A percentile compares a stretch with the other conserved stretches of the same genome.
These are phyloP conservation scores for Ophiostoma fasciatum DNA, from an alignment of 2,329 filamentous ascomycete genomes.

Conservation along the genomic window DNA sequence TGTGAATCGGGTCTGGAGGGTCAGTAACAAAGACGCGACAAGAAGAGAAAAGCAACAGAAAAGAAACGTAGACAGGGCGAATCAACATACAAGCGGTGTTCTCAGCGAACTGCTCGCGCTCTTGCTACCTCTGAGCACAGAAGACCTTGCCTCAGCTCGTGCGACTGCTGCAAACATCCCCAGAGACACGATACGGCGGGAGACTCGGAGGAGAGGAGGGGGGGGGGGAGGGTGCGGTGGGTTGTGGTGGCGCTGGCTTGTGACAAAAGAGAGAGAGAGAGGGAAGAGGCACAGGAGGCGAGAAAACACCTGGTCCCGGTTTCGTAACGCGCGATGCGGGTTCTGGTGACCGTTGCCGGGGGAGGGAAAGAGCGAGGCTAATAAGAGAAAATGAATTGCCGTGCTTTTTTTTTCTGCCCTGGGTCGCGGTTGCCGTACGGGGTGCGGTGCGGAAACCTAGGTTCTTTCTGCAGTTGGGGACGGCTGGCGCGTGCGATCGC, in stretches of 20 bases:
- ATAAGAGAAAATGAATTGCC: slow-evolving; percentile 2
- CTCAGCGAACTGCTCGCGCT: slow-evolving; percentile 8
- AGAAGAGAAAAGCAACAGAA: not conserved
- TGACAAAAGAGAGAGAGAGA: not conserved
- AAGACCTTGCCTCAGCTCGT: slow-evolving; percentile 22
- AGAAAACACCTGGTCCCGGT: no score
- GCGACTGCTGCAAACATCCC: slow-evolving; percentile 23
- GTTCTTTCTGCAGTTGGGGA: no score
- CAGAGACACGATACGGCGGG: no score
- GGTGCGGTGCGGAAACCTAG: no score
- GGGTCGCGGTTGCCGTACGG: no score
- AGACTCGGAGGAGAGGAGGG: not conserved
- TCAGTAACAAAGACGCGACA: slow-evolving; percentile 2
- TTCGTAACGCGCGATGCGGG: slow-evolving; percentile 1
- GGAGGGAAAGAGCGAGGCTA: slow-evolving; percentile 2
- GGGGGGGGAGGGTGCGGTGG: not conserved
- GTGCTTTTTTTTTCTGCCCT: slow-evolving; percentile 1
- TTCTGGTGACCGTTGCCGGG: not conserved
- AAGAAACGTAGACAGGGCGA: no score
- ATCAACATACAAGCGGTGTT: slow-evolving; percentile 9
- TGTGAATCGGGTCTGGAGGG: slow-evolving; percentile 14
- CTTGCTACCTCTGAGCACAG: slow-evolving; percentile 16
- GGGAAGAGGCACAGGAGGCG: not conserved
- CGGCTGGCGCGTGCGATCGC: no score
- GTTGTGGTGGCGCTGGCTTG: no score